phyloP scores from a whole-genome alignment of 768 basidiomycete genomes.

The Cystofilobasidium ferigula region DNA sequence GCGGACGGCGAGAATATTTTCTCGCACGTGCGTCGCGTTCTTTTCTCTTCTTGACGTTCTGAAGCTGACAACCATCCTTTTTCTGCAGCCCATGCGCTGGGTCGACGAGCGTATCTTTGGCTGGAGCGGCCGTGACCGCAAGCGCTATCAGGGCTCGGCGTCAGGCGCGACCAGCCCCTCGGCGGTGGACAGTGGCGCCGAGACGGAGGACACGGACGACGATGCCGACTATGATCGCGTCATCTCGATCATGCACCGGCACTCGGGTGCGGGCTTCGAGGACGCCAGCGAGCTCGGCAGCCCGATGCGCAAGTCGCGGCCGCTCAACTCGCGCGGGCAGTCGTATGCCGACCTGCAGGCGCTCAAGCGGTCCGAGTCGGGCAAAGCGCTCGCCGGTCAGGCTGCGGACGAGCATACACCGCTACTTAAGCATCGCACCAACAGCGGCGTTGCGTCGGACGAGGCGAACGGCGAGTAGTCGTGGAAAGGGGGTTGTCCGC shows the following conservation, averaged over 20 bases:
- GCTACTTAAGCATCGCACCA: background rate
- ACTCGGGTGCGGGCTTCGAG: background rate
- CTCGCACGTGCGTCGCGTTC: slow-evolving; percentile 1
- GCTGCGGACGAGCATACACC: background rate
- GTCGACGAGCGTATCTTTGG: slow-evolving; percentile 22
- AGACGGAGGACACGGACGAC: slow-evolving; percentile 6
- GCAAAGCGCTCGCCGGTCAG: background rate
- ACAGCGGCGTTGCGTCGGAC: background rate
- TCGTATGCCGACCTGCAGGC: slow-evolving; percentile 21
- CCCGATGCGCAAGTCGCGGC: background rate
- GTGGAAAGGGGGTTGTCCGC: no score
- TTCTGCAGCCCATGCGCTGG: slow-evolving; percentile 24
- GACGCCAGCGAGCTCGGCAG: background rate
- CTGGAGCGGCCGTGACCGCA: slow-evolving; percentile 1
- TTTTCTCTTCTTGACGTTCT: background rate
- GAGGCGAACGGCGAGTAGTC: no score
- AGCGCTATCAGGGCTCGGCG: background rate
- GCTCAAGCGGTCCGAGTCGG: background rate
- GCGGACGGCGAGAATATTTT: slow-evolving; percentile 21
- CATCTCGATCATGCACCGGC: slow-evolving; percentile 16
- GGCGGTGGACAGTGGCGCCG: background rate
- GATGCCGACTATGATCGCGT: slow-evolving; percentile 24
- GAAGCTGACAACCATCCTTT: background rate
- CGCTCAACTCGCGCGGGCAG: background rate
- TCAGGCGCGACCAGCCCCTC: slow-evolving; percentile 6